These are phyloP conservation scores for Kalmusia sp. DNA, from an alignment of 2,329 filamentous ascomycete species.

Conservation along the genomic window DNA sequence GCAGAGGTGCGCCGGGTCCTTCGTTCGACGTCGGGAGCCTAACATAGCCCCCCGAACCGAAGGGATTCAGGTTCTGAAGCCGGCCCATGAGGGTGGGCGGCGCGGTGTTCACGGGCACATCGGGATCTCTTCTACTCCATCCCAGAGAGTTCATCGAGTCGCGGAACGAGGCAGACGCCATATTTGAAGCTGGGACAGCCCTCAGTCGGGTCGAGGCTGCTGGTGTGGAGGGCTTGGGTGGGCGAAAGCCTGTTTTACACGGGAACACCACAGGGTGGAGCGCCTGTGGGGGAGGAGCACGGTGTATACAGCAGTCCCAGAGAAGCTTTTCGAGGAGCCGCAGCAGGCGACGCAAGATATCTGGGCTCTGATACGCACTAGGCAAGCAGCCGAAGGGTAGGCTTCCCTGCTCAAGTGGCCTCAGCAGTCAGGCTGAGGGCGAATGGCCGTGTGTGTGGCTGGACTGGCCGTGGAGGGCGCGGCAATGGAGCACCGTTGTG, in stretches of 20 bases:
- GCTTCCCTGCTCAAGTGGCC: constrained; percentile 11
- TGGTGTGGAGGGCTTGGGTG: constrained; percentile 17
- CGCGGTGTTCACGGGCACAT: constrained; percentile 77
- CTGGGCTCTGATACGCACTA: constrained; percentile 24
- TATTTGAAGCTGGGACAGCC: constrained; percentile 46
- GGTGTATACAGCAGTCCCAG: constrained; percentile 16
- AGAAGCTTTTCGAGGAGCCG: constrained; percentile 43
- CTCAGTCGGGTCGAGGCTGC: constrained; percentile 1
- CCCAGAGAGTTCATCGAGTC: constrained; percentile 95
- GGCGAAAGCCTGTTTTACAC: constrained; percentile 23
- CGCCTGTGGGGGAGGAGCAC: constrained; percentile 15
- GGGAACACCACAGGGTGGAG: constrained; percentile 16
- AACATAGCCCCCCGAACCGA: constrained; percentile 85
- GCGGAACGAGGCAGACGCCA: constrained; percentile 89
- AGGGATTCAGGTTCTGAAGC: constrained; percentile 86
- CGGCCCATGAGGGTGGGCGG: constrained; percentile 79
- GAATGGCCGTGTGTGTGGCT: constrained; percentile 19
- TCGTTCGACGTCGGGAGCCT: constrained; percentile 82
- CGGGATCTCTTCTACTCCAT: constrained; percentile 85
- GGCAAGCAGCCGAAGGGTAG: constrained; percentile 22
- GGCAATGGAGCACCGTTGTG: constrained; percentile 21
- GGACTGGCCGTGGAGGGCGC: constrained; percentile 20
- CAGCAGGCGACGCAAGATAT: constrained; percentile 46
- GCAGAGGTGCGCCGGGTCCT: constrained; percentile 80
- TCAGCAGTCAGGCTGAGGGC: constrained; percentile 22